phyloP scores from a whole-genome alignment of 2,329 filamentous ascomycete genomes.

The Claviceps sp. region DNA sequence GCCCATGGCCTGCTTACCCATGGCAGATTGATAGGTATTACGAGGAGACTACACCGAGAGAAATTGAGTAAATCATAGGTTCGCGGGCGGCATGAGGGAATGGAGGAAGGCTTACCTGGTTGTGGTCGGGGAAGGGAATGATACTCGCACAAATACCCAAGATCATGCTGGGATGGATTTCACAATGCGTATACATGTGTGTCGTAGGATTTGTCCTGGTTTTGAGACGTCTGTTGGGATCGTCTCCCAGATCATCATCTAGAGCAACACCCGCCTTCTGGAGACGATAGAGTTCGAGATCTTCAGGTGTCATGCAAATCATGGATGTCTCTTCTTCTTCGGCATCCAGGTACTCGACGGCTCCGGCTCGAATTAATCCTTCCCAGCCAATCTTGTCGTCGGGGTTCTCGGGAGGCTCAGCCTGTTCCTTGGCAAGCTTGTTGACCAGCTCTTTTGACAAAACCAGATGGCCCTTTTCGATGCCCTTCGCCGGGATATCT shows the following conservation, averaged over 20 bases:
- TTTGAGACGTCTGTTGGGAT: slow-evolving; percentile 77
- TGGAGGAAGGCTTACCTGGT: slow-evolving; percentile 45
- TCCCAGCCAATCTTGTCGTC: slow-evolving; percentile 70
- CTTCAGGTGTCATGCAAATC: slow-evolving; percentile 98
- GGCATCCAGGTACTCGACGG: slow-evolving; percentile 91
- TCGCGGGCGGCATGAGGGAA: neutral
- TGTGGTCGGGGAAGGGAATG: slow-evolving; percentile 98
- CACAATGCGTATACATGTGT: slow-evolving; percentile 93
- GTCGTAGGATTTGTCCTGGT: slow-evolving; percentile 77
- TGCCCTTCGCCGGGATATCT: slow-evolving; percentile 50
- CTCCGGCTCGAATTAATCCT: slow-evolving; percentile 68
- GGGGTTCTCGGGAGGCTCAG: slow-evolving; percentile 47
- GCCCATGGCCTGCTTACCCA: slow-evolving; percentile 99
- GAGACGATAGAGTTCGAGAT: slow-evolving; percentile 65
- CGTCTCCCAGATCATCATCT: slow-evolving; percentile 46
- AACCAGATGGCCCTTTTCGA: slow-evolving; percentile 55
- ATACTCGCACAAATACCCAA: slow-evolving; percentile 97
- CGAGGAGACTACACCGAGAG: slow-evolving; percentile 57
- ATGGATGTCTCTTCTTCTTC: slow-evolving; percentile 98
- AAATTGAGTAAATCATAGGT: neutral
- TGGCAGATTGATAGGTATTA: slow-evolving; percentile 98
- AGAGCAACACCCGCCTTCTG: slow-evolving; percentile 52
- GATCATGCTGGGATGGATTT: slow-evolving; percentile 99
- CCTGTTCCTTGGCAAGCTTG: slow-evolving; percentile 59
- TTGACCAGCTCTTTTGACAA: slow-evolving; percentile 74